Percentiles rank a stretch among this genome's conserved stretches.
phyloP scores from a whole-genome alignment of 2,329 filamentous ascomycete genomes.

The Bipolaris oryzae region DNA sequence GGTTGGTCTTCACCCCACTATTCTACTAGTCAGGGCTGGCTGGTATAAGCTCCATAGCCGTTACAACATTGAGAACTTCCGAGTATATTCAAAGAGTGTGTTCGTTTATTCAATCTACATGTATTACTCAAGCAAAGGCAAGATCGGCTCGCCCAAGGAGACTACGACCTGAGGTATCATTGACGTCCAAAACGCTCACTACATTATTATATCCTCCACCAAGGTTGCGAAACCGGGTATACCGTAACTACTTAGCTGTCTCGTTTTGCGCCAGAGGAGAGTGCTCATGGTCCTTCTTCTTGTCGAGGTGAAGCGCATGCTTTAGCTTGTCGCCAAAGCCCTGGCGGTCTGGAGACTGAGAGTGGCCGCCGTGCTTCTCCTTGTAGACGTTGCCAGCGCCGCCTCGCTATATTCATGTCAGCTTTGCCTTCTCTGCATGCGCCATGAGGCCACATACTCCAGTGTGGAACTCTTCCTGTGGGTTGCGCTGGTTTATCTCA shows the following conservation, averaged over 20 bases:
- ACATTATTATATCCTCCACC: constrained; percentile 15
- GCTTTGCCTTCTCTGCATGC: not conserved
- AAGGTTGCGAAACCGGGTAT: constrained; percentile 21
- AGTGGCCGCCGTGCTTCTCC: constrained; percentile 57
- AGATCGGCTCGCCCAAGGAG: constrained; percentile 12
- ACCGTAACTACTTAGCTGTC: constrained; percentile 29
- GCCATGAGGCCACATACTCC: constrained; percentile 43
- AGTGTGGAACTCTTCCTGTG: constrained; percentile 55
- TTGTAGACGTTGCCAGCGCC: constrained; percentile 56
- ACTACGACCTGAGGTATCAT: constrained; percentile 20
- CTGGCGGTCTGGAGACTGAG: constrained; percentile 44
- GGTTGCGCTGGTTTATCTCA: constrained; percentile 49
- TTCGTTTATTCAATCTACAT: constrained; percentile 1
- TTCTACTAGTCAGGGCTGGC: constrained; percentile 20
- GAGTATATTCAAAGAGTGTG: constrained; percentile 7
- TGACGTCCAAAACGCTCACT: constrained; percentile 13
- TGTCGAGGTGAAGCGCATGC: constrained; percentile 46
- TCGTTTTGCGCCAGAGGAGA: constrained; percentile 37
- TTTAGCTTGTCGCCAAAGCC: constrained; percentile 54
- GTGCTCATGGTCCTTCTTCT: constrained; percentile 43
- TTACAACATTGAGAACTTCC: not conserved
- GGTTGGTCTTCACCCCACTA: constrained; percentile 14
- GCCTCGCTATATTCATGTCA: constrained; percentile 45
- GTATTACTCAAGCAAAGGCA: not conserved
- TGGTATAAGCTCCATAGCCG: not conserved